A percentile compares a stretch with the other conserved stretches of the same genome.
These are phyloP conservation scores for Venturia asperata DNA, from an alignment of 2,329 filamentous ascomycete genomes.

Conservation along the genomic window DNA sequence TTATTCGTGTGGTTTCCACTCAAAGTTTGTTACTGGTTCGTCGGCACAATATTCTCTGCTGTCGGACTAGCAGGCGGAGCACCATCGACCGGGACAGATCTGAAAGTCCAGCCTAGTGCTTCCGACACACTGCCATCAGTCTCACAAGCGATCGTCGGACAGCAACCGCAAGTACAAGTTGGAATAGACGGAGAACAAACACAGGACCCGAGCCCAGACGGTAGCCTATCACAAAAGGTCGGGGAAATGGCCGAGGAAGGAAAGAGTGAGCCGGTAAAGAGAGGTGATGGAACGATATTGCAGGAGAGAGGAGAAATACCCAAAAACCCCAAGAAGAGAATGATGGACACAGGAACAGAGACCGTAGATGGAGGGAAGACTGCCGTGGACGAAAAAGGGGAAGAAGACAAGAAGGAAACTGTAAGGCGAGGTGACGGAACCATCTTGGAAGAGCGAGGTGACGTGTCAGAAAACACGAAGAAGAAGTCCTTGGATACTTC, in stretches of 20 bases:
- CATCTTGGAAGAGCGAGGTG: slow-evolving; percentile 32
- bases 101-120: slow-evolving; percentile 27
- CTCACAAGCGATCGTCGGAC: slow-evolving; percentile 29
- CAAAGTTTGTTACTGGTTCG: slow-evolving; percentile 56
- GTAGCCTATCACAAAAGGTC: slow-evolving; percentile 35
- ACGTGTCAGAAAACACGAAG: slow-evolving; percentile 46
- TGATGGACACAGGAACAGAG: slow-evolving; percentile 46
- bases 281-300: slow-evolving; percentile 41
- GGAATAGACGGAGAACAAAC: slow-evolving; percentile 44
- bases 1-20: slow-evolving; percentile 81
- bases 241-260: slow-evolving; percentile 37
- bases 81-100: slow-evolving; percentile 13
- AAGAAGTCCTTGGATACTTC: slow-evolving; percentile 53
- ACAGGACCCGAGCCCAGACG: slow-evolving; percentile 31
- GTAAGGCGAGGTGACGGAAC: slow-evolving; percentile 41
- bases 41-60: slow-evolving; percentile 49
- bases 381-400: slow-evolving; percentile 28
- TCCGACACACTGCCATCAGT: slow-evolving; percentile 41
- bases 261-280: slow-evolving; percentile 29
- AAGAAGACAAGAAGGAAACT: slow-evolving; percentile 27
- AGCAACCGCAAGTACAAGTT: slow-evolving; percentile 36
- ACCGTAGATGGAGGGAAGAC: slow-evolving; percentile 52
- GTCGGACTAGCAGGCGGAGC: slow-evolving; percentile 35
- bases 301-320: slow-evolving; percentile 32
- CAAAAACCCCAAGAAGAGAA: slow-evolving; percentile 54